Evolutionary conservation across 176 grass and related monocot genomes (phyloP), one percentile per base, ranked within the genome.

Genomic region (Phyllostachys edulis): DNA sequence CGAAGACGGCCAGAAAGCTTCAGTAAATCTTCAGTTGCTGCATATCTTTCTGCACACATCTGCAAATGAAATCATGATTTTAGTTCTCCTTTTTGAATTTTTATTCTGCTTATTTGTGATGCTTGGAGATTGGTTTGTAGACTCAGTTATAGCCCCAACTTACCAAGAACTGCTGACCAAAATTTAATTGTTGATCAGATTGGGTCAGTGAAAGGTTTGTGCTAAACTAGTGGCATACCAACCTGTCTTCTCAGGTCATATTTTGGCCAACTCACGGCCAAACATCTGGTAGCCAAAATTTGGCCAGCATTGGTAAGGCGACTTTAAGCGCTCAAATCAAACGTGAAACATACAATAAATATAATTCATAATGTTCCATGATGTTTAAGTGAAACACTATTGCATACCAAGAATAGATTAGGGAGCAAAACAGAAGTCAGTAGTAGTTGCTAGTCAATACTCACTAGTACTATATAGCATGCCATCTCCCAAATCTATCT

Each of bases 1-100:
- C 61, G 81, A 84, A 99, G 85, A 45, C 86, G 88, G 36, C 96
- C 96, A 77, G 89, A 94, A 89, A 99, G 88, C 81, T 92, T 96
- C 24, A 90, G 47, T 82, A 96, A 84, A 69, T 93, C 85, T 85
- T 87, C 89, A 9, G 88, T 71, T 42, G 67, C 75, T 8, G 39
- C 20, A 15, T 80, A 90, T 90, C 90, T 94, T 87, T 87, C 82
- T 47, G 15, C 78, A 80, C 77, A 90, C 80, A 86, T 90, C 96
- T 96, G 87, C 50, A 77, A 86, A 85, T 27, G 38, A 86, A 86
- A 46, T 50, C 80, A 69, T 67, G 32, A 26, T 50, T 63, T 63
- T 61, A 46, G 18, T 84, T 62, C 37, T 60, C 50, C 18, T 24
- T 69, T 66, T 40, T 39, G 1, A 34, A 4, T 6, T 54, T 75